A percentile compares a stretch with the other conserved stretches of the same genome.
Conservation (phyloP, 2,329 filamentous ascomycete genomes). For the Torrubiella hemipterigena region DNA sequence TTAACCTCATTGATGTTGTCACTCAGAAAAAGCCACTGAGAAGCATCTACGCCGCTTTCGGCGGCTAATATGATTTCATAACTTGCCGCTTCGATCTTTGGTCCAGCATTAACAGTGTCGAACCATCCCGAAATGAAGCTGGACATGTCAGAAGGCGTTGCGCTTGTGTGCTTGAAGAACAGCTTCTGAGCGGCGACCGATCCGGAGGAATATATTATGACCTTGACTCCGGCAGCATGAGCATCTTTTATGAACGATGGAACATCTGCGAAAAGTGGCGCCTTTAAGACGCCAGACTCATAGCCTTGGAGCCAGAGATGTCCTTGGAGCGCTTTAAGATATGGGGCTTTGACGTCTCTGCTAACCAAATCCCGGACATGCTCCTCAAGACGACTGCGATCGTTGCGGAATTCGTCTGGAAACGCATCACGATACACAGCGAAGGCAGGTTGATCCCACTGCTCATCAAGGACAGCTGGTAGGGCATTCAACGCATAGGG, state of each 20-base stretch:
- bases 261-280: conserved; percentile 66
- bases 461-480: conserved; percentile 46
- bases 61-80: conserved; percentile 51
- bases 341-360: conserved; percentile 62
- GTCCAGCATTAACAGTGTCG: conserved; percentile 70
- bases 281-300: conserved; percentile 53
- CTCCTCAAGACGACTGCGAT: conserved; percentile 45
- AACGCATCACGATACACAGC: conserved; percentile 59
- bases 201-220: conserved; percentile 74
- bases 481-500: conserved; percentile 63
- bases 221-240: conserved; percentile 38
- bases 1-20: conserved; percentile 64
- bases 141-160: conserved; percentile 46
- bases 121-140: conserved; percentile 55
- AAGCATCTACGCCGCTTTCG: conserved; percentile 28
- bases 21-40: conserved; percentile 64
- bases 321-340: conserved; percentile 70
- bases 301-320: conserved; percentile 71
- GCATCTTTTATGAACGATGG: conserved; percentile 49
- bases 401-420: conserved; percentile 48
- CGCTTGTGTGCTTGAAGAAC: conserved; percentile 57
- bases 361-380: conserved; percentile 61
- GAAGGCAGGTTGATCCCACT: conserved; percentile 58
- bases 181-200: conserved; percentile 73
- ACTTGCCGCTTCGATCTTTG: conserved; percentile 55